Base-by-base conservation (phyloP, 495 filamentous ascomycete species). In the Lepidopterella palustris region DNA sequence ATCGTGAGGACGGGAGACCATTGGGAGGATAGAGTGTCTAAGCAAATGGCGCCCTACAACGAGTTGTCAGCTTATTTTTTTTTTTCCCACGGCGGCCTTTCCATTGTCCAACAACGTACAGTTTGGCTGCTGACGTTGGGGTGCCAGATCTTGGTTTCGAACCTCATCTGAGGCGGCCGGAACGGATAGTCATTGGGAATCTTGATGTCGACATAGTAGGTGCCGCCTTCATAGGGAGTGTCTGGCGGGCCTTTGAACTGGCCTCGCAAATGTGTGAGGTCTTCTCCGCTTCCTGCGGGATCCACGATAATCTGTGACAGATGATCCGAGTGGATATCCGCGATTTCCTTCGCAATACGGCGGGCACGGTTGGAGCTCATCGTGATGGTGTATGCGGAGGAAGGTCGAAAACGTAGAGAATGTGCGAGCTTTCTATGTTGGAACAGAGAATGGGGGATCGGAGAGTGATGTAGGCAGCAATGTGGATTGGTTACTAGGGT, bases 1-100 rank as follows among this genome's bases (percentile, higher is more conserved):
- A 98, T 91, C 1, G 92, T 98, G 47, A 96, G 81, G 13, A 97
- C 90, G 0, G 93, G 93, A 5, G 90, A 93, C 93, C 93, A 98
- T 60, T 87, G 89, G 29, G 82, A 77, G 11, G 88, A 87, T 18
- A 98, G 82, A 0, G 92, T 98, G 68, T 98, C 93, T 47, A 98
- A 86, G 71, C 93, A 98, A 70, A 98, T 98, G 20, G 93, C 95
- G 18, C 93, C 93, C 92, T 97, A 52, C 6, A 18, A 57, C 18
- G 39, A 60, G 52, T 50, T 28, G 0, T 50, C 15, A 50, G 47
- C 53, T n/a, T n/a, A n/a, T n/a, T n/a, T n/a, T n/a, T n/a, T n/a
- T n/a, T n/a, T n/a, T n/a, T n/a, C n/a, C n/a, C n/a, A n/a, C n/a
- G n/a, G n/a, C n/a, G n/a, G n/a, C n/a, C n/a, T n/a, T n/a, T n/a